Conservation (phyloP, 148 eudicot genomes). For the Tetragonia tetragonoides region DNA sequence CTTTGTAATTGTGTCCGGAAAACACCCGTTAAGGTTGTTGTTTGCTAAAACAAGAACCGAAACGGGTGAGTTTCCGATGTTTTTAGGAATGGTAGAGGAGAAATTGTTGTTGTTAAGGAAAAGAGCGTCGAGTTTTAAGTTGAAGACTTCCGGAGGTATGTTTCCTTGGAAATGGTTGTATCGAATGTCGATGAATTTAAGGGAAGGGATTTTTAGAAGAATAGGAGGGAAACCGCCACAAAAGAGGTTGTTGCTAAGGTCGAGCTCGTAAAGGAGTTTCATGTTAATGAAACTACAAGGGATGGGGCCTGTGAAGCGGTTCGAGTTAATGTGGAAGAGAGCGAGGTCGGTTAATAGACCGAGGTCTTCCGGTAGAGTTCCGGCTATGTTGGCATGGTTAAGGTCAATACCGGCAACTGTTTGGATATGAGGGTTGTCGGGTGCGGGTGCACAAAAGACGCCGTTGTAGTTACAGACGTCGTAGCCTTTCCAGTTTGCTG, state of each 20-base stretch:
- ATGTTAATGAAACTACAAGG: slow-evolving; percentile 44
- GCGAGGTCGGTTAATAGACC: slow-evolving; percentile 64
- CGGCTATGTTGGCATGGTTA: slow-evolving; percentile 56
- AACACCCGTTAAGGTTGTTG: slow-evolving; percentile 55
- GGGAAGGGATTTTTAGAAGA: slow-evolving; percentile 30
- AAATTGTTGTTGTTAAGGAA: slow-evolving; percentile 68
- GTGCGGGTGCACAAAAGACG: slow-evolving; percentile 71
- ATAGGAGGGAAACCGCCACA: slow-evolving; percentile 56
- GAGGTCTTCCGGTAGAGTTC: slow-evolving; percentile 48
- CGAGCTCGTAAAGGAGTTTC: slow-evolving; percentile 51
- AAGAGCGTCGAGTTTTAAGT: slow-evolving; percentile 60
- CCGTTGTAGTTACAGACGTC: slow-evolving; percentile 72
- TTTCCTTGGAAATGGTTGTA: slow-evolving; percentile 52
- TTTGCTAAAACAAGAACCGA: slow-evolving; percentile 69
- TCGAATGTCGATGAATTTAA: slow-evolving; percentile 62
- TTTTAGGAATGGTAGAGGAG: slow-evolving; percentile 34
- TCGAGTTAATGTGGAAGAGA: slow-evolving; percentile 70
- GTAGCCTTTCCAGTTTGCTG: slow-evolving; percentile 55
- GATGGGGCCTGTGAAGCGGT: slow-evolving; percentile 48
- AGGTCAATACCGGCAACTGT: slow-evolving; percentile 87
- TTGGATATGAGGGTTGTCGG: slow-evolving; percentile 31
- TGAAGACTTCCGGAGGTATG: slow-evolving; percentile 44
- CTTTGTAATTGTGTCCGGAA: slow-evolving; percentile 48
- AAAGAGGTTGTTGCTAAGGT: slow-evolving; percentile 65
- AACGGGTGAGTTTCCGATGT: slow-evolving; percentile 53